Base-by-base conservation (phyloP, 2,329 filamentous ascomycete species). In the Claviceps capensis region DNA sequence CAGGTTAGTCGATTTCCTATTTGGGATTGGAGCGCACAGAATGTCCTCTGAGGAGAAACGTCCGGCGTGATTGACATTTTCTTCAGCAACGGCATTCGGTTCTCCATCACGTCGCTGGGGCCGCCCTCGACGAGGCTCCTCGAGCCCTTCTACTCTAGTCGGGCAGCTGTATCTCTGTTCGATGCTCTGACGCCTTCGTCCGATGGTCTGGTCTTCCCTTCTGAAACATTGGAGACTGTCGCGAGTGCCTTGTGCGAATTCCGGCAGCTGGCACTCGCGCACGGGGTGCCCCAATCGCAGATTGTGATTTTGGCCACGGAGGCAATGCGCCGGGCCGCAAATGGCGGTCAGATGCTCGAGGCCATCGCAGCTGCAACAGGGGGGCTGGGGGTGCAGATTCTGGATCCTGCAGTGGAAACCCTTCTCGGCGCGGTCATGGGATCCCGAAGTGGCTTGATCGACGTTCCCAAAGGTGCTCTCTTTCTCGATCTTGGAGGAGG, bases 401-500 rank as follows among this genome's bases (percentile, higher is more conserved):
- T 95, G 13, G 77, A 83, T 1, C 90, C 90, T 51, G 79, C 82
- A 57, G 86, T 89, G 37, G 90, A 96, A 69, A 90, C 88, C 0
- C 72, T 86, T 30, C 81, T 94, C 52, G 90, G 90, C 1, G 86
- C 88, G 3, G 68, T 72, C 52, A 77, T 89, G 73, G 90, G 90
- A 1, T 85, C 90, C 6, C 82, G 88, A 23, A 90, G 86, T 59
- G 83, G 82, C 23, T 82, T 91, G 56, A 73, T 74, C 9, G 65
- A 75, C 7, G 80, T 91, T 9, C n/a, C 63, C 19, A 61, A 62
- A 30, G 76, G 80, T 52, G 89, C 88, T 0, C 67, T 95, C 36
- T 87, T 94, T 56, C 86, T 95, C 71, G 89, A 95, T 67, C 75
- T 95, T 1, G 89, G 90, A 38, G 88, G 88, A 42, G 79, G 79